Base-by-base conservation (phyloP, 2,329 filamentous ascomycete species). In the Fusarium sp. region DNA sequence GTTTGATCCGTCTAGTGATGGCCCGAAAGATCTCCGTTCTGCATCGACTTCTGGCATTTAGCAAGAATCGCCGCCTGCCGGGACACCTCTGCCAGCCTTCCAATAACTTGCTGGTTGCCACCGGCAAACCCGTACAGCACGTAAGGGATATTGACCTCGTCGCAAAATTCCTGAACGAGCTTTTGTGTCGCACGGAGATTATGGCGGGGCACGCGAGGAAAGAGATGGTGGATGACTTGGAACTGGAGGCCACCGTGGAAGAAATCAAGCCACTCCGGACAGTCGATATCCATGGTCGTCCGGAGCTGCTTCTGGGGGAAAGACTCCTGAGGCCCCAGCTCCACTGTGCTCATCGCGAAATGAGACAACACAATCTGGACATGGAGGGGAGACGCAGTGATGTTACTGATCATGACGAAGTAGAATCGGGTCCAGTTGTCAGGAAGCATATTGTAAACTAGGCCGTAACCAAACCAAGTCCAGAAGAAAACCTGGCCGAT, bases 261-360 rank as follows among this genome's bases (percentile, higher is more conserved):
- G 75, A 94, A 97, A 75, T 97, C 93, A 14, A 97, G 83, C 93
- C 94, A 97, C 14, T 86, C 83, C 1, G 93, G 92, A 74, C 93
- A 97, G 75, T 96, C 93, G 21, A 97, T 89, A 67, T 97, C 93
- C 93, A 97, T 97, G 14, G 94, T 97, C 1, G 94, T 97, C 69
- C 94, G 89, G 44, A 97, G 84, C 90, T 96, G 96, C 77, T 90
- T 92, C 78, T 97, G 93, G 1, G 94, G 89, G 77, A 97, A 97
- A 1, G 92, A 96, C 77, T 97, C 94, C 50, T 89, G 84, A 2
- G 91, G 88, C 0, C 94, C 94, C 14, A 97, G 83, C 72, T 97
- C 93, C 12, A 92, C 86, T 0, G 94, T 97, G 71, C 92, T 95
- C 94, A 97, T 97, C 68, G 92, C 92, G 78, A 96, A 97, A 78